A percentile compares a stretch with the other conserved stretches of the same genome.
Conservation (phyloP, 805 yeast species). For the Ogataea philodendri region DNA sequence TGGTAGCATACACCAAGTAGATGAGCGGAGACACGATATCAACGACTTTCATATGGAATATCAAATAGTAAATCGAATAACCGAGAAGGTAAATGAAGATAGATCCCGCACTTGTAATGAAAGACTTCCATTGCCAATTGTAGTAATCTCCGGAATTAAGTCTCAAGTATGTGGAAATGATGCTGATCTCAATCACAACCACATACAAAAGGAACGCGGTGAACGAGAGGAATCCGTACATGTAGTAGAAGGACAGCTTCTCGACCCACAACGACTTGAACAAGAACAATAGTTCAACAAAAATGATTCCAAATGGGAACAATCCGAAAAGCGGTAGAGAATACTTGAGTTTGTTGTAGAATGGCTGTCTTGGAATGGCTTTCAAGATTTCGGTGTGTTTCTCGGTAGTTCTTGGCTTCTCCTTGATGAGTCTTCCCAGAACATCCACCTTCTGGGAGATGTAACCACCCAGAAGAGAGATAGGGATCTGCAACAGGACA, state of each 20-base stretch:
- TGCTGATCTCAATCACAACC: constrained; percentile 67
- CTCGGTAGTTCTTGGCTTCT: constrained; percentile 13
- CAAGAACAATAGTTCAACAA: constrained; percentile 70
- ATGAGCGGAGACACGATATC: constrained; percentile 67
- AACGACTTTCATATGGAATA: constrained; percentile 54
- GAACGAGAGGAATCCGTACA: constrained; percentile 72
- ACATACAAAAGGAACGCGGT: constrained; percentile 58
- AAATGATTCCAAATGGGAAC: constrained; percentile 77
- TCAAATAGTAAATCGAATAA: constrained; percentile 67
- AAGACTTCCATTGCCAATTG: constrained; percentile 84
- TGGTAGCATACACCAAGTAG: constrained; percentile 68
- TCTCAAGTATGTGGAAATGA: constrained; percentile 64
- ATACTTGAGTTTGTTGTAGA: constrained; percentile 32
- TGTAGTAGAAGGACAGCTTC: constrained; percentile 72
- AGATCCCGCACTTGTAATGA: constrained; percentile 63
- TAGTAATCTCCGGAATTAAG: constrained; percentile 49
- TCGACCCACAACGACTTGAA: constrained; percentile 79
- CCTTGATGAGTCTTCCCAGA: constrained; percentile 16
- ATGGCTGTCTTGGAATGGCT: constrained; percentile 38
- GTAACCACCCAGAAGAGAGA: constrained; percentile 71
- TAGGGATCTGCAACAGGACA: constrained; percentile 67
- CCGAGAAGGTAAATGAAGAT: constrained; percentile 68
- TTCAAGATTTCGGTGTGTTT: constrained; percentile 8
- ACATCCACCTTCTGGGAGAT: constrained; percentile 32
- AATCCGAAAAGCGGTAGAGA: constrained; percentile 57